Conservation (phyloP, 2,329 filamentous ascomycete genomes). For the Didymosphaeria variabile region DNA sequence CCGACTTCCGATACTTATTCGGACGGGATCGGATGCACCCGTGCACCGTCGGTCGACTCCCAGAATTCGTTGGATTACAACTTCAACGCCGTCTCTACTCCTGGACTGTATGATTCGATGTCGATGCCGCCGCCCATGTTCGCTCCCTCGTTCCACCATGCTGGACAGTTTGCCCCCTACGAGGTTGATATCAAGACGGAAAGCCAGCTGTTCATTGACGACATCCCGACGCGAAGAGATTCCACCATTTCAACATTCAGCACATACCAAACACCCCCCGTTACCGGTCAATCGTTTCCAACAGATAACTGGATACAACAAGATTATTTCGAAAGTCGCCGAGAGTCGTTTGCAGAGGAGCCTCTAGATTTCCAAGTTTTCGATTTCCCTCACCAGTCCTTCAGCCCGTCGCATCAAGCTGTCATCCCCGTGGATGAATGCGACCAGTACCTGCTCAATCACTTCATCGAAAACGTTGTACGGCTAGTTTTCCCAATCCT, state of each 20-base stretch:
- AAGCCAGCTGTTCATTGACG: slow-evolving; percentile 90
- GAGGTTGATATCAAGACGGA: slow-evolving; percentile 97
- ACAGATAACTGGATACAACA: slow-evolving; percentile 77
- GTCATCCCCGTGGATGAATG: slow-evolving; percentile 85
- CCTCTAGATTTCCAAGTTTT: slow-evolving; percentile 79
- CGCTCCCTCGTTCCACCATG: slow-evolving; percentile 57
- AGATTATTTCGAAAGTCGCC: slow-evolving; percentile 72
- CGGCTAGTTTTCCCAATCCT: slow-evolving; percentile 91
- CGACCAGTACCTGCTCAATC: slow-evolving; percentile 85
- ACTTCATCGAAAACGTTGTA: slow-evolving; percentile 89
- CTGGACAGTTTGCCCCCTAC: slow-evolving; percentile 77
- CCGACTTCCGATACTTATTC: slow-evolving; percentile 83
- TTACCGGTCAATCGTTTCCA: slow-evolving; percentile 72
- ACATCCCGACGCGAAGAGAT: slow-evolving; percentile 84
- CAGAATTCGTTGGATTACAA: slow-evolving; percentile 71
- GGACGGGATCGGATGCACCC: slow-evolving; percentile 72
- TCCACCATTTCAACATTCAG: slow-evolving; percentile 92
- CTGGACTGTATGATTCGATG: slow-evolving; percentile 66
- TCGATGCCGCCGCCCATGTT: slow-evolving; percentile 64
- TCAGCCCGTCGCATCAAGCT: slow-evolving; percentile 71
- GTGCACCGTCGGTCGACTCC: slow-evolving; percentile 82
- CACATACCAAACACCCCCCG: slow-evolving; percentile 83
- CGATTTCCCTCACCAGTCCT: slow-evolving; percentile 74
- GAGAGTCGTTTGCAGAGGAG: slow-evolving; percentile 70
- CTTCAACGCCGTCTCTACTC: slow-evolving; percentile 70